Evolutionary conservation across 768 basidiomycete genomes (phyloP).

Genomic region (Hortiboletus flavorubellus): DNA sequence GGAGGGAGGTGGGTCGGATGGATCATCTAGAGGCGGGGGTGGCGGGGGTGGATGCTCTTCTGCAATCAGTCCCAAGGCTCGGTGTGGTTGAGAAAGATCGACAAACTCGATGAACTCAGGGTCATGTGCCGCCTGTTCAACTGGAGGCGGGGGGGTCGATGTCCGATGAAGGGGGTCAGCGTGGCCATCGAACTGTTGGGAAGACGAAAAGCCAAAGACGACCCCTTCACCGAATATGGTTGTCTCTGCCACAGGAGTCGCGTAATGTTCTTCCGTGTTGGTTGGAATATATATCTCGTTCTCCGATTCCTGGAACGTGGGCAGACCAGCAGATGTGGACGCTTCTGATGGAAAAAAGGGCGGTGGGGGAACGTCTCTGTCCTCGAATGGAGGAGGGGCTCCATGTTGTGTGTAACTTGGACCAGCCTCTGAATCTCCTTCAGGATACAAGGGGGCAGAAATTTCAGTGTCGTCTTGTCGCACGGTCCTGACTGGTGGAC

Average conservation of each 20-base stretch:
- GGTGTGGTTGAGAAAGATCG: constrained; percentile 54
- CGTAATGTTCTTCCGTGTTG: constrained; percentile 35
- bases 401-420: constrained; percentile 63
- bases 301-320: constrained; percentile 81
- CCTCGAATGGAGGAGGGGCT: constrained; percentile 84
- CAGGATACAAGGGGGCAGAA: constrained; percentile 62
- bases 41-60: constrained; percentile 67
- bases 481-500: constrained; percentile 68
- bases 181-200: constrained; percentile 81
- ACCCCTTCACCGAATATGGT: constrained; percentile 70
- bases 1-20: constrained; percentile 83
- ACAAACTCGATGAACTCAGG: constrained; percentile 66
- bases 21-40: constrained; percentile 81
- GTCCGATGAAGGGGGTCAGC: constrained; percentile 61
- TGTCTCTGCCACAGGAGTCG: constrained; percentile 30
- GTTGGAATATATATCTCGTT: constrained; percentile 66
- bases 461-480: constrained; percentile 64
- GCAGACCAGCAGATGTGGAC: constrained; percentile 58
- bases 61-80: constrained; percentile 56
- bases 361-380: constrained; percentile 77
- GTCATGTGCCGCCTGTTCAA: constrained; percentile 73
- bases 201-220: constrained; percentile 67
- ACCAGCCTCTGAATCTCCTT: constrained; percentile 70
- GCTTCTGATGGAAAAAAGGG: constrained; percentile 51
- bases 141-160: constrained; percentile 69